Evolutionary conservation across 2,329 filamentous ascomycete species (phyloP).

Genomic region (Plectosphaerella cucumerina): DNA sequence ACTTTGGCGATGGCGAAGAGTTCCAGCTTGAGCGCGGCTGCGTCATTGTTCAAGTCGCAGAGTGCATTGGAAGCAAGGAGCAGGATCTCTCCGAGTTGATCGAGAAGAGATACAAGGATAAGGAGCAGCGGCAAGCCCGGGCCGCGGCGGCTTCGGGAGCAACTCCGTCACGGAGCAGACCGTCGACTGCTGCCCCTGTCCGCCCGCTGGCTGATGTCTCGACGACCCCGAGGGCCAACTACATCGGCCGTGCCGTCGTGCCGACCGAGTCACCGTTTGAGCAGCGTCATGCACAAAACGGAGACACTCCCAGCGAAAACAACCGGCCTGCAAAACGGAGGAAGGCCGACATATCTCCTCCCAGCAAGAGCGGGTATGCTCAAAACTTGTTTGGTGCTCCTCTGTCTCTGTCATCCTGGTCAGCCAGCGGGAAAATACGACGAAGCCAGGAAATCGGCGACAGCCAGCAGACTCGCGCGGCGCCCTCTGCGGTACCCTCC

Average conservation of each 20-base stretch:
- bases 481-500: neutral
- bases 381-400: slow-evolving; percentile 46
- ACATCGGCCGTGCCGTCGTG: slow-evolving; percentile 52
- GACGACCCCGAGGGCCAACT: neutral
- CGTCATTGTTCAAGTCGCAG: slow-evolving; percentile 75
- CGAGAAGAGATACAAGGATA: slow-evolving; percentile 62
- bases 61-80: slow-evolving; percentile 66
- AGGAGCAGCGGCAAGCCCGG: slow-evolving; percentile 39
- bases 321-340: slow-evolving; percentile 35
- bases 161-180: slow-evolving; percentile 12
- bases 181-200: slow-evolving; percentile 22
- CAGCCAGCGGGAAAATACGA: neutral
- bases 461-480: neutral
- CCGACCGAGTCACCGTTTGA: slow-evolving; percentile 64
- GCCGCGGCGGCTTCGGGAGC: slow-evolving; percentile 16
- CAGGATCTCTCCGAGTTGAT: slow-evolving; percentile 76
- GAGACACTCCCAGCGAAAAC: slow-evolving; percentile 10
- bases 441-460: neutral
- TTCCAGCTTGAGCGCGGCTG: slow-evolving; percentile 71
- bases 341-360: slow-evolving; percentile 29
- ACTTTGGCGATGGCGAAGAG: slow-evolving; percentile 79
- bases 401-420: slow-evolving; percentile 28
- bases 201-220: neutral
- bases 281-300: slow-evolving; percentile 36
- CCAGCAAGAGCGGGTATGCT: slow-evolving; percentile 45